Evolutionary conservation across 495 filamentous ascomycete genomes (phyloP), one percentile per base, ranked within the genome.

Genomic region (Clohesyomyces aquaticus): DNA sequence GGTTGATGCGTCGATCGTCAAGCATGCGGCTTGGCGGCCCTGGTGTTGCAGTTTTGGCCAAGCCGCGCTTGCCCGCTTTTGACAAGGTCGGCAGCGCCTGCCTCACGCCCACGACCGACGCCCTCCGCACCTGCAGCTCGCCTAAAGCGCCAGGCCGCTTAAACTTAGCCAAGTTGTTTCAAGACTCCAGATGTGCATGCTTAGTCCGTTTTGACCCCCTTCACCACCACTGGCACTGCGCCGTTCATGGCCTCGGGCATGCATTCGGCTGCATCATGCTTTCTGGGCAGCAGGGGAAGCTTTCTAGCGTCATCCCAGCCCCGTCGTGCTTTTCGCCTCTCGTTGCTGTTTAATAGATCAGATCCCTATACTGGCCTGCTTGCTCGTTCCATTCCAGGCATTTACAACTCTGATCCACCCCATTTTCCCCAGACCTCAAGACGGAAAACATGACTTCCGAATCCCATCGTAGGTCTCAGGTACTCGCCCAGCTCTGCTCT

Each of bases 371-470:
- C 35, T 48, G 9, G 21, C 16, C 11, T 28, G 10, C 51, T 42
- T 50, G 21, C 19, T 1, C 58, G 26, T 51, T 58, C 59, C 55
- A 61, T 67, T 63, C 52, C 65, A 66, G 56, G 57, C 63, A 61
- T 53, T 35, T 35, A 57, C 14, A 43, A 38, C 49, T 23, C 57
- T 61, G 65, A 67, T 67, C 59, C 29, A 46, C 32, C 51, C 48
- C 48, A 16, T 19, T 16, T 18, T n/a, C 23, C 54, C 22, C 47
- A 54, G n/a, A n/a, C 4, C 29, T 25, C 28, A 18, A 42, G 14
- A 3, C 65, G 65, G 65, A 62, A 28, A 55, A 1, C 29, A 67
- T 67, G 65, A 14, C 65, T 58, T 59, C 65, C 65, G 65, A 56
- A 52, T 19, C 52, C 53, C 58, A 23, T 46, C 54, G 65, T 67